phyloP scores from a whole-genome alignment of 345 rosid genomes.

The Noccaea caerulescens region DNA sequence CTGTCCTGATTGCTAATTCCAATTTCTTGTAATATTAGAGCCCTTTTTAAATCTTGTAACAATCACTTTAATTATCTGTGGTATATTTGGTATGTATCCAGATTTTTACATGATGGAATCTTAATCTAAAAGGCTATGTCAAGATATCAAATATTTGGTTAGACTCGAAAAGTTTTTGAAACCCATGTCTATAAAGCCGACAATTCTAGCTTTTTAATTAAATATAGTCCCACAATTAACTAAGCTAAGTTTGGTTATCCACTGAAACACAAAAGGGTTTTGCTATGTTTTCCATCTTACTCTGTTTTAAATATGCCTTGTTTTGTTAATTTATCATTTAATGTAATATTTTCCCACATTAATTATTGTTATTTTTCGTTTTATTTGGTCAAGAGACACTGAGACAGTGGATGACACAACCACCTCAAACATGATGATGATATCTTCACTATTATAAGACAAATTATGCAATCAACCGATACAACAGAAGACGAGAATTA shows the following conservation, averaged over 20 bases:
- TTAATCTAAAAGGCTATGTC: slow-evolving; percentile 24
- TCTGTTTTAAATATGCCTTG: slow-evolving; percentile 14
- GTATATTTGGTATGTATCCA: no score
- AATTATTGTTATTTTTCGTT: not conserved
- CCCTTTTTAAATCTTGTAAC: no score
- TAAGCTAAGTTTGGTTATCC: slow-evolving; percentile 27
- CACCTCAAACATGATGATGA: slow-evolving; percentile 24
- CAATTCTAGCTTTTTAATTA: not conserved
- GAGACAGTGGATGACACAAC: slow-evolving; percentile 38
- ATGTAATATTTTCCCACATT: slow-evolving; percentile 1
- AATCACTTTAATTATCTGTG: no score
- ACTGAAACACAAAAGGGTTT: slow-evolving; percentile 30
- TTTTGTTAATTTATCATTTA: not conserved
- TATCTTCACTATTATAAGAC: slow-evolving; percentile 26
- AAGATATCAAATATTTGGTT: slow-evolving; percentile 28
- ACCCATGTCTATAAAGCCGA: slow-evolving; percentile 28
- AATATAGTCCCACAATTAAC: slow-evolving; percentile 2
- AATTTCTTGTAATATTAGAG: slow-evolving; percentile 21
- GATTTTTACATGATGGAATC: slow-evolving; percentile 6
- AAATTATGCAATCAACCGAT: slow-evolving; percentile 16
- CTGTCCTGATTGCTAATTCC: slow-evolving; percentile 50
- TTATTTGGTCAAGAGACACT: slow-evolving; percentile 38
- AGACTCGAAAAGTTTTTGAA: slow-evolving; percentile 33
- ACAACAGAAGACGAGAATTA: slow-evolving; percentile 3
- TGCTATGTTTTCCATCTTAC: slow-evolving; percentile 11